Evolutionary conservation across 1,284 basidiomycete species (phyloP), one percentile per base, ranked within the genome.

Genomic region (Rhodotorula glutinis): DNA sequence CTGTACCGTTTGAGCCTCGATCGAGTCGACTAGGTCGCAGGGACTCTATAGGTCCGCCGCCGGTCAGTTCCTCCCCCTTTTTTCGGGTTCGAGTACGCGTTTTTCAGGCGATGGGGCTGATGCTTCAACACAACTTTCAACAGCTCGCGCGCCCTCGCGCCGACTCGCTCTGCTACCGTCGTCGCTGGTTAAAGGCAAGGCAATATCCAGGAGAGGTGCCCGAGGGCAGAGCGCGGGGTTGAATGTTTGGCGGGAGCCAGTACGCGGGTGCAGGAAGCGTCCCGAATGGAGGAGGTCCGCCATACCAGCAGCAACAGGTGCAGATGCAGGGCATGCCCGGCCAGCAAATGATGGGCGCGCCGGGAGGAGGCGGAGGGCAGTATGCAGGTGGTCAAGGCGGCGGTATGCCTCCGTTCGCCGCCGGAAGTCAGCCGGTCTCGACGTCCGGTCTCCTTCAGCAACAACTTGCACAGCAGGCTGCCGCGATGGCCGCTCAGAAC

Each of bases 391-490:
- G 49, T 27, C 49, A 25, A 27, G 44, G 33, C 33, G 43, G 51
- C 25, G 25, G 52, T 11, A 29, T 25, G 10, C 11, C 27, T 10
- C 30, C 41, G 10, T 33, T n/a, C 17, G 47, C 33, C 5, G 44
- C 16, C 44, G 46, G 58, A 19, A 52, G 38, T 11, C 49, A 43
- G 25, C 21, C 58, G 7, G 25, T 49, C 13, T 63, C 66, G 57
- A 52, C 66, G 1, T 40, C 64, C 25, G 49, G 29, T 17, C 55
- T 71, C 5, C 56, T 68, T 21, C 66, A 65, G 43, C 66, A 71
- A 41, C 69, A 71, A 43, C 57, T 68, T 55, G 66, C 66, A 16
- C 51, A 57, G 21, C 66, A 65, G 25, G 60, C 60, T 44, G 46
- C 58, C 25, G 54, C 57, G 25, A 27, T 33, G 30, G 29, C 47